Evolutionary conservation across 495 filamentous ascomycete species (phyloP), one percentile per base, ranked within the genome.

Genomic region (Penicillium angulare): DNA sequence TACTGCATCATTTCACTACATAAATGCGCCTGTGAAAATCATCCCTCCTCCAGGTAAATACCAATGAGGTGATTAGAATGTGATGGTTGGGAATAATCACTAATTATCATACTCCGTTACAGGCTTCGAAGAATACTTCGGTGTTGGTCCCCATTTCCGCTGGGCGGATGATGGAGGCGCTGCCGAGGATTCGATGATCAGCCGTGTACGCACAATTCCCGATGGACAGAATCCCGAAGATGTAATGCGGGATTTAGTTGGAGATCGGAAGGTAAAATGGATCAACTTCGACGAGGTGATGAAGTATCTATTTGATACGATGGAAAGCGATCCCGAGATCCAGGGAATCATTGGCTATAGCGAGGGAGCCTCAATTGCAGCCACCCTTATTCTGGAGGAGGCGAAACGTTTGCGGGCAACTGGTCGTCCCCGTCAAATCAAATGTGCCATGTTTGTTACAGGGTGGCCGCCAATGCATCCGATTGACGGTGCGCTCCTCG

Each of bases 331-430:
- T 26, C 63, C 63, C 8, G 63, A 61, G 15, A 58, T 66, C 36
- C 69, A 78, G 17, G 78, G 74, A 5, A 57, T 84, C 50, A 74
- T 84, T 47, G 81, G 81, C 5, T 84, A 84, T 47, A 83, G 80
- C 2, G 81, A 85, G 50, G 82, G 82, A 15, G 79, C 82, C 22
- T 77, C 77, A 0, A 73, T 84, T 15, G 82, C 79, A 4, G 74
- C 74, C 4, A 81, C 79, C 21, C 43, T 79, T 15, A 64, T 80
- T 27, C 54, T 80, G 13, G 74, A 79, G 50, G 79, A 82, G 55
- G 60, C 66, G 16, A 48, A 55, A 35, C 63, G 69, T 47, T 57
- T 56, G 12, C 46, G 69, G 46, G 56, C 59, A 26, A 63, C 45
- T 5, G 79, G 77, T 0, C 57, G 66, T 9, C 61, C 60, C 2